Evolutionary conservation across 495 filamentous ascomycete species (phyloP).

Genomic region (Lichina pygmaea): DNA sequence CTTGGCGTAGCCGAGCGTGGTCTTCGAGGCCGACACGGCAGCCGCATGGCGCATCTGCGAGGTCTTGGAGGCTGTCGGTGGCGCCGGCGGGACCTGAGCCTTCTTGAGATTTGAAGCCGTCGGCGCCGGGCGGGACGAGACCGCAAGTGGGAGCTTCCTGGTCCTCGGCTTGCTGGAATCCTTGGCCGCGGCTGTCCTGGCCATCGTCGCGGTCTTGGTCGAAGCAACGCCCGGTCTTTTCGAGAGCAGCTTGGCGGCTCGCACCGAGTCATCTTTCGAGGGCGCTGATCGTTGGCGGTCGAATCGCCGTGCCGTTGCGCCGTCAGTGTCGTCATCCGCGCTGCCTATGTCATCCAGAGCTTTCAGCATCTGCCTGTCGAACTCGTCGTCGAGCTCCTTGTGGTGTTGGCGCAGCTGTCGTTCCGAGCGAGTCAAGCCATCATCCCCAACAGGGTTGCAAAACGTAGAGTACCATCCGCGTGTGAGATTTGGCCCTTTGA

Average conservation of each 20-base stretch:
- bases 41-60: conserved; percentile 31
- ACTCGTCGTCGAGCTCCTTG: conserved; percentile 22
- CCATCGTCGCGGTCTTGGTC: conserved; percentile 9
- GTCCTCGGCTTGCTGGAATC: conserved; percentile 17
- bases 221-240: conserved; percentile 10
- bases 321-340: not conserved
- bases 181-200: conserved; percentile 11
- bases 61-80: conserved; percentile 13
- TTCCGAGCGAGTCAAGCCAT: conserved; percentile 36
- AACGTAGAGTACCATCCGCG: conserved; percentile 38
- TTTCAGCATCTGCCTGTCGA: conserved; percentile 28
- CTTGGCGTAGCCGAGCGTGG: conserved; percentile 57
- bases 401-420: conserved; percentile 30
- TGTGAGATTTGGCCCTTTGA: conserved; percentile 36
- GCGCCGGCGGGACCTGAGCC: conserved; percentile 1
- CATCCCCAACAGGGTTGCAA: conserved; percentile 33
- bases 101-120: not conserved
- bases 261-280: conserved; percentile 20
- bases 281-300: conserved; percentile 5
- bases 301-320: conserved; percentile 1
- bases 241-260: conserved; percentile 28
- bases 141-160: conserved; percentile 10
- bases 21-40: conserved; percentile 37
- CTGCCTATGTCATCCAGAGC: conserved; percentile 5
- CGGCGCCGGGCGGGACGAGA: conserved; percentile 18